Base-by-base conservation (phyloP, 305 asterid genomes). In the Rubia occidens region DNA sequence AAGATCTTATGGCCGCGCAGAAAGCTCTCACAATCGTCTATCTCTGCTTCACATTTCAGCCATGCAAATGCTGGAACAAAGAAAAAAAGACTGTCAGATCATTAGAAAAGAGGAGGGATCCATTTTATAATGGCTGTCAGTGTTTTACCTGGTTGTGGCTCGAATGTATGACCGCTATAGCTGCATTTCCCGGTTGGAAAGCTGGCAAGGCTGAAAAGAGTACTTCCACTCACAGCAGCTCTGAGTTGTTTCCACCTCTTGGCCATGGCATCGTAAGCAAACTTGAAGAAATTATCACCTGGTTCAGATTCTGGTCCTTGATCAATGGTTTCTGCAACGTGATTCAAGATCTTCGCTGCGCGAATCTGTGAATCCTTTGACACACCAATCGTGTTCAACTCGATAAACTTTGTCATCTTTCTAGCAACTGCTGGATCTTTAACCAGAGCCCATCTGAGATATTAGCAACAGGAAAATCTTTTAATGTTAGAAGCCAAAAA, bases 341-440 rank as follows among this genome's bases (percentile, higher is more conserved):
- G 95, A 24, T 84, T 78, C 24, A 92, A 53, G 35, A 89, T 87
- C 75, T 92, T 92, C 0, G 96, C 90, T 9, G 98, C 95, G 0
- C 98, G 90, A 3, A 85, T 76, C 78, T 92, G 98, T 0, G 98
- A 88, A 70, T 92, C 98, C 75, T 88, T 92, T 17, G 98, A 92
- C 70, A 92, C 95, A 0, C 98, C 98, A 14, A 92, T 92, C 29
- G 93, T 84, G 84, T 75, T 88, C 1, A 92, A 69, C 80, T 88
- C 89, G 60, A 92, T 80, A 73, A 70, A 89, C 10, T 92, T 91
- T 0, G 87, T 86, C 98, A 89, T 89, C 74, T 76, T 88, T 85
- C 76, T 83, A 10, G 98, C 97, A 8, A 87, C 80, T 42, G 84
- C 90, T 67, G 67, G 60, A 68, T 93, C 90, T 71, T 87, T 93